These are phyloP conservation scores for Pugionium dolabratum DNA, from an alignment of 345 rosid species.

Conservation along the genomic window DNA sequence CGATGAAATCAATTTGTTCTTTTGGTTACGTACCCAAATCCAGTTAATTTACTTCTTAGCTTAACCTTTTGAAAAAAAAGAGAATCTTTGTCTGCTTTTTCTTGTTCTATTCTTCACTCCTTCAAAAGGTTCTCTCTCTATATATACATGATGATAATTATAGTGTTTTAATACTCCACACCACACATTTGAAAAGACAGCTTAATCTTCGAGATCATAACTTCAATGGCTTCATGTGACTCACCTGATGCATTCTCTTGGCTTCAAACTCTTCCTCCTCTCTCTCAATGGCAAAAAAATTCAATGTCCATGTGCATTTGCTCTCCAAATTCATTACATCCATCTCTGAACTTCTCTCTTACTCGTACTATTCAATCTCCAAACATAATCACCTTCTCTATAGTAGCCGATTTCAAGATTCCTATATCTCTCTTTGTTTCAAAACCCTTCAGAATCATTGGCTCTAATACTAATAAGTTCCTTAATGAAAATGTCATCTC, in stretches of 20 bases:
- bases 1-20: neutral
- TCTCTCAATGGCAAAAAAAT: slow-evolving; percentile 55
- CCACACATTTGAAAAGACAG: slow-evolving; percentile 11
- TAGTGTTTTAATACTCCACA: neutral
- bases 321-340: slow-evolving; percentile 55
- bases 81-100: slow-evolving; percentile 21
- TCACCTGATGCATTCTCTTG: slow-evolving; percentile 58
- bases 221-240: slow-evolving; percentile 60
- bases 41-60: slow-evolving; percentile 3
- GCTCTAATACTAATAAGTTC: slow-evolving; percentile 27
- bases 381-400: slow-evolving; percentile 50
- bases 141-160: slow-evolving; percentile 17
- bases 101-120: slow-evolving; percentile 19
- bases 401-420: slow-evolving; percentile 48
- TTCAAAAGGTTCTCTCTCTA: slow-evolving; percentile 2
- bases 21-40: neutral
- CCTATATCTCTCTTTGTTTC: slow-evolving; percentile 69
- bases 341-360: slow-evolving; percentile 56
- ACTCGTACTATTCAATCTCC: slow-evolving; percentile 44
- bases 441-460: slow-evolving; percentile 47
- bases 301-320: slow-evolving; percentile 57
- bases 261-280: slow-evolving; percentile 65
- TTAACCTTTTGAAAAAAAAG: slow-evolving; percentile 26
- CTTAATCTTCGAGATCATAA: slow-evolving; percentile 10
- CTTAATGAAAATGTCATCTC: slow-evolving; percentile 48